Percentiles rank a stretch among this genome's conserved stretches.
Conservation (phyloP, 129 eudicot species). For the Flaveria linearis region DNA sequence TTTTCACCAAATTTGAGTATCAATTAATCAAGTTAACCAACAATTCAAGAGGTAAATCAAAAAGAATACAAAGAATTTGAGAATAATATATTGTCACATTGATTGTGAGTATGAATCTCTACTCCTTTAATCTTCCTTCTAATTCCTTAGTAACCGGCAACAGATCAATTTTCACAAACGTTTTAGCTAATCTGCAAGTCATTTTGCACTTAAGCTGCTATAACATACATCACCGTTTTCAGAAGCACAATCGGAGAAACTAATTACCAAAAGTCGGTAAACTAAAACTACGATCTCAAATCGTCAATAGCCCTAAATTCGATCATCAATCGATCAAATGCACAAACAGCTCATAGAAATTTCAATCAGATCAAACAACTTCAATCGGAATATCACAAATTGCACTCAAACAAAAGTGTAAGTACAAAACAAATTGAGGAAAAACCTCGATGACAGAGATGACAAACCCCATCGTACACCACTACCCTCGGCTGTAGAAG, state of each 20-base stretch:
- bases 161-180: too few relatives aligned
- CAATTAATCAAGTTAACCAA: neutral
- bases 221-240: neutral
- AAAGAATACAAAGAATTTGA: neutral
- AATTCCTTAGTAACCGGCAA: too few relatives aligned
- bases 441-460: conserved; percentile 84
- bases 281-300: conserved; percentile 7
- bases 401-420: neutral
- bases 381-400: neutral
- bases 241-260: neutral
- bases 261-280: neutral
- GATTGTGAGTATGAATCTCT: neutral
- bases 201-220: neutral
- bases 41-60: neutral
- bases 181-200: too few relatives aligned
- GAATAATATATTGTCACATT: too few relatives aligned
- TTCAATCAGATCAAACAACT: neutral
- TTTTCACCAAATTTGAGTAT: neutral
- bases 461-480: conserved; percentile 90
- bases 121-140: too few relatives aligned
- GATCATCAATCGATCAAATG: neutral
- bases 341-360: neutral
- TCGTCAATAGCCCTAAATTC: neutral
- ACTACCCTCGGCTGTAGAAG: conserved; percentile 82
- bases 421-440: neutral